Base-by-base conservation (phyloP, 2,329 filamentous ascomycete species). In the Intubia oerlemansii region DNA sequence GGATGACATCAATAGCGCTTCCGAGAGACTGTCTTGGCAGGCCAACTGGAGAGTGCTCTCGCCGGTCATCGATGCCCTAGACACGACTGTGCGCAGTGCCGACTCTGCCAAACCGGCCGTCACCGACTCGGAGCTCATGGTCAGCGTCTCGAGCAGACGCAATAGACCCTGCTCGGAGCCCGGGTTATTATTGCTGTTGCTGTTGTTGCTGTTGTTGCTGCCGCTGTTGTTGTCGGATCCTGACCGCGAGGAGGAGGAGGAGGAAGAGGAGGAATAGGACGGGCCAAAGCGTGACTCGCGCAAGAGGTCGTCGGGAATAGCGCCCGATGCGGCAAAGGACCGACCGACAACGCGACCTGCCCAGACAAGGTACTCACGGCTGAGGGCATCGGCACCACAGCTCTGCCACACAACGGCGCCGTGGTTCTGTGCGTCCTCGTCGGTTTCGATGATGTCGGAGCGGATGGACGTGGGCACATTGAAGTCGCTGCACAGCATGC, bases 291-390 rank as follows among this genome's bases (percentile, higher is more conserved):
- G 53, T 2, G 67, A 69, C 43, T 78, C 72, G 16, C 59, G 54
- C 2, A 74, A 46, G 25, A 77, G 54, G 27, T 64, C 64, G 20
- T 55, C 46, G 11, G 69, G 65, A 5, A 80, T 60, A 31, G 67
- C 57, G n/a, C n/a, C n/a, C 17, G 70, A 78, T 11, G 77, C 65
- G 22, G 75, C 71, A 49, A 84, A 95, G 0, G 80, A 73, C 44
- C 81, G 67, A 7, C 90, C 88, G 25, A 95, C 57, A 3, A 84
- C 75, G 36, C 74, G 66, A 4, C 79, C 84, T 25, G 79, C 77
- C 90, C 90, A 98, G 1, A 78, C 54, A 1, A 81, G 54, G 44
- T 88, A 93, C 11, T 68, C 62, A 16, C 64, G 53, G 32, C 70
- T 76, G 11, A 74, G 56, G 2, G 62, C 53, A 21, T 62, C 55